Evolutionary conservation across 495 filamentous ascomycete genomes (phyloP), one percentile per base, ranked within the genome.

Genomic region (Aspergillus saccharolyticus): DNA sequence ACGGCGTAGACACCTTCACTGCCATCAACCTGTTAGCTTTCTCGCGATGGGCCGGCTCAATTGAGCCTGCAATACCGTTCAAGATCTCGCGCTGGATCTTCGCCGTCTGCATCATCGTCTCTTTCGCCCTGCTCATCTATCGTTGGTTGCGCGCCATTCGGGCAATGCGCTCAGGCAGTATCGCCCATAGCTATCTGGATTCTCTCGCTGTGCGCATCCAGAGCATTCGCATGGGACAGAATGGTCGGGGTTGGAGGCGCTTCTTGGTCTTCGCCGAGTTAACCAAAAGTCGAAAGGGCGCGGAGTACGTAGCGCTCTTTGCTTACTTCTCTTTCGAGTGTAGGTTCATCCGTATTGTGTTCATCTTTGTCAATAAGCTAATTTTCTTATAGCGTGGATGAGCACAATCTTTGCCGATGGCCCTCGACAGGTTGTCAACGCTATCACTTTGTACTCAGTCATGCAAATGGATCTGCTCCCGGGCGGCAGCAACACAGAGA

Each of bases 311-410:
- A 43, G 94, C 92, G 12, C 79, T 98, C 2, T 96, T 96, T 65
- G 87, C 90, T 28, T 96, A 96, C 66, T 98, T 97, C 71, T 87
- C 88, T 17, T 97, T 97, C 68, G 87, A 97, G 75, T 86, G 90
- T 90, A 69, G 74, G 83, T 16, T 24, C 21, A 39, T 24, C 42
- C 43, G 16, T 4, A 28, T 19, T 8, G 42, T 10, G 17, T 24
- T 25, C 12, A 21, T 49, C 1, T 16, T 4, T 33, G 28, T 50
- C 22, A 25, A 30, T 30, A n/a, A 9, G 8, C 12, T 48, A 15
- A 20, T 42, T 39, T 33, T 55, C n/a, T 42, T 52, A 17, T 60
- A 89, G 89, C 88, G 52, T 96, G 94, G 86, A 81, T 96, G 67
- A 88, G 90, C 49, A 85, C 91, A 25, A 73, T 96, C 51, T 80